Evolutionary conservation across 805 yeast genomes (phyloP).

Genomic region (Cephaloascus fragrans): DNA sequence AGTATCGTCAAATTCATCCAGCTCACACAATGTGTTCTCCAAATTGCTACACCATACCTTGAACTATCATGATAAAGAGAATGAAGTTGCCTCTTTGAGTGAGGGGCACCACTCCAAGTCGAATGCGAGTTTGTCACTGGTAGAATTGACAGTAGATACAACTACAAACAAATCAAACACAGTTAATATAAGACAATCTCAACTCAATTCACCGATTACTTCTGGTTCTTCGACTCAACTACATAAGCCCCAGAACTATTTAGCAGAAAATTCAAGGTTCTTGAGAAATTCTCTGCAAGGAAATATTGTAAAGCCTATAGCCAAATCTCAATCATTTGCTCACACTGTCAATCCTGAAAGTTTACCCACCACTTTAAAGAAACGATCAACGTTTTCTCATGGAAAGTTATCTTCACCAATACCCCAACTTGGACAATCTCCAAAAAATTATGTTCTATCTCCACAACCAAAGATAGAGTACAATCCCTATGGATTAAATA

Average conservation of each 20-base stretch:
- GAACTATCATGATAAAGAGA: too few species aligned
- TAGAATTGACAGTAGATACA: too few species aligned
- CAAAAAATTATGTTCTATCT: background rate
- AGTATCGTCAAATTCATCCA: background rate
- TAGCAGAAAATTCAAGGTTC: background rate
- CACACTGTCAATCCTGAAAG: background rate
- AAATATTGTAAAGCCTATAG: too few species aligned
- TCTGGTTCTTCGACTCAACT: too few species aligned
- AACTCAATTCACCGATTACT: too few species aligned
- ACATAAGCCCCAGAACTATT: background rate
- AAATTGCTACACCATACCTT: too few species aligned
- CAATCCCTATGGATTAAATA: conserved; percentile 55
- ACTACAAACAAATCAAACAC: too few species aligned
- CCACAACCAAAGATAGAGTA: conserved; percentile 34
- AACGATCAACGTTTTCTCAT: background rate
- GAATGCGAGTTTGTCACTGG: too few species aligned
- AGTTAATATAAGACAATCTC: too few species aligned
- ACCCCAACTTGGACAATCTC: background rate
- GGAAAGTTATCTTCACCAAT: background rate
- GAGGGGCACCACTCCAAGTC: too few species aligned
- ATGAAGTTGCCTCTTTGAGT: too few species aligned
- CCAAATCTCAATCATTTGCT: background rate
- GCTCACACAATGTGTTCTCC: background rate
- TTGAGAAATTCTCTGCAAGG: background rate
- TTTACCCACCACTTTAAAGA: background rate